These are phyloP conservation scores for Pueraria montana DNA, from an alignment of 306 rosid genomes.

Conservation along the genomic window DNA sequence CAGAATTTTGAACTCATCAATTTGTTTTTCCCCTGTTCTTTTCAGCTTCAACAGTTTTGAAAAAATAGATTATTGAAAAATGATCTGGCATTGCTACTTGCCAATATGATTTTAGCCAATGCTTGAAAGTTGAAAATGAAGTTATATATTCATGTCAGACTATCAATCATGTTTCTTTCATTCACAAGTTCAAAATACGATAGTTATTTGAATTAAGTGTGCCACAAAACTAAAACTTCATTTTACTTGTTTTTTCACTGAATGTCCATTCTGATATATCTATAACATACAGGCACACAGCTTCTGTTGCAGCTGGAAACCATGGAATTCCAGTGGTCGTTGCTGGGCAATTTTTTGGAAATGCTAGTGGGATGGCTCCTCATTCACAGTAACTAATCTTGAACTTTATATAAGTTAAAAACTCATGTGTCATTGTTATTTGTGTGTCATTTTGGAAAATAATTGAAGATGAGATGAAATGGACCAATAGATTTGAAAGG, in stretches of 20 bases:
- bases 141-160: neutral
- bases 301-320: slow-evolving; percentile 97
- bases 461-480: neutral
- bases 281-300: slow-evolving; percentile 79
- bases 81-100: neutral
- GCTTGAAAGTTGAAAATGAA: slow-evolving; percentile 31
- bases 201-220: neutral
- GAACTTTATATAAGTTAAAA: slow-evolving; percentile 32
- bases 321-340: slow-evolving; percentile 95
- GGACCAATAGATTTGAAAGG: neutral
- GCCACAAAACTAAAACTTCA: neutral
- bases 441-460: slow-evolving; percentile 9
- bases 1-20: slow-evolving; percentile 12
- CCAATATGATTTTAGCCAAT: slow-evolving; percentile 1
- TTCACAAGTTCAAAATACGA: neutral
- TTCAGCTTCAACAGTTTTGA: neutral
- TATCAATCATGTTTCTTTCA: neutral
- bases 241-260: slow-evolving; percentile 14
- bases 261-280: slow-evolving; percentile 49
- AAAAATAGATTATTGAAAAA: neutral
- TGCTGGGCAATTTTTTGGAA: slow-evolving; percentile 88
- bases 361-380: slow-evolving; percentile 99
- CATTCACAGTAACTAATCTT: slow-evolving; percentile 84
- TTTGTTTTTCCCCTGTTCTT: neutral
- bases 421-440: neutral